A percentile compares a stretch with the other conserved stretches of the same genome.
These are phyloP conservation scores for Hanseniaspora nectarophila DNA, from an alignment of 805 yeast species.

Conservation along the genomic window DNA sequence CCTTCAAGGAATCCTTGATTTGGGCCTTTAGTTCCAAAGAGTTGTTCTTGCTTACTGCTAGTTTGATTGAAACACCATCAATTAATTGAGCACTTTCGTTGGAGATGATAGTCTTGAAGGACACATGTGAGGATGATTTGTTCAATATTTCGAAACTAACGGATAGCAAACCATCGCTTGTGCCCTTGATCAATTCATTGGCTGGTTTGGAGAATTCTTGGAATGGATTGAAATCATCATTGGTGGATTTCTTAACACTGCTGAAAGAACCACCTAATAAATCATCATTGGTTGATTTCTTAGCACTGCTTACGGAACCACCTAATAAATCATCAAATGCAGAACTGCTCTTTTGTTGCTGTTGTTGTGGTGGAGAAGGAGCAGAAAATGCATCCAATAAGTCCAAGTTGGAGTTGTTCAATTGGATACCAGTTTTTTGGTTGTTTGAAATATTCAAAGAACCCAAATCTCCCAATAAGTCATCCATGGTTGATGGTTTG, in stretches of 20 bases:
- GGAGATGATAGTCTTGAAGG: constrained; percentile 40
- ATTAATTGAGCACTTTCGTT: constrained; percentile 38
- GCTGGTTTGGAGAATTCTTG: constrained; percentile 17
- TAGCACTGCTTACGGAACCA: constrained; percentile 15
- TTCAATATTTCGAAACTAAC: constrained; percentile 37
- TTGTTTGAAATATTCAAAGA: constrained; percentile 41
- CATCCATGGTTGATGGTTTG: constrained; percentile 34
- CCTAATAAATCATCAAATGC: constrained; percentile 17
- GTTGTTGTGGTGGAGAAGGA: constrained; percentile 20
- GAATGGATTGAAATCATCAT: constrained; percentile 17
- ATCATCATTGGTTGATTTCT: too few relatives aligned
- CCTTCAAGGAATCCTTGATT: constrained; percentile 41
- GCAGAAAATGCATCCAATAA: constrained; percentile 19
- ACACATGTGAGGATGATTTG: constrained; percentile 30
- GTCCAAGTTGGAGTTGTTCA: constrained; percentile 17
- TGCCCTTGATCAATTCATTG: background rate
- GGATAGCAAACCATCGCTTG: constrained; percentile 29
- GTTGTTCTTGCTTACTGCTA: constrained; percentile 62
- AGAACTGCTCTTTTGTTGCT: constrained; percentile 15
- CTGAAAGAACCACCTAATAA: constrained; percentile 17
- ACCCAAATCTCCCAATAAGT: constrained; percentile 60
- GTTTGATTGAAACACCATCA: constrained; percentile 42
- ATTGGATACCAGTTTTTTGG: constrained; percentile 27
- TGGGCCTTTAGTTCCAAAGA: constrained; percentile 51
- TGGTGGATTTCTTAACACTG: constrained; percentile 14